phyloP scores from a whole-genome alignment of 805 yeast species.

The Ascoidea rubescens region DNA sequence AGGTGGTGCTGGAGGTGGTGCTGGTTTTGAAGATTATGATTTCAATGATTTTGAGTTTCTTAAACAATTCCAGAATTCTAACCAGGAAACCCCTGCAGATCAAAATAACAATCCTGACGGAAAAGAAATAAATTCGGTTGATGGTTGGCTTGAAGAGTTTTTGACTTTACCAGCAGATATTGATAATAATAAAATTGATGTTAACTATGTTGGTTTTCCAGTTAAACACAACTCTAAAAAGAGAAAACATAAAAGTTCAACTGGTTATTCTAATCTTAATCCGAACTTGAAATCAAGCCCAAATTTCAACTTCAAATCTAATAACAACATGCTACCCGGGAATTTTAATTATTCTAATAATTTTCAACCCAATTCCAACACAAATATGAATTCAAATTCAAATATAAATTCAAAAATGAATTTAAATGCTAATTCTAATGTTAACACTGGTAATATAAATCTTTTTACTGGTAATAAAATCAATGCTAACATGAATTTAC shows the following conservation, averaged over 20 bases:
- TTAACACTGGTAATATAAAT: background rate
- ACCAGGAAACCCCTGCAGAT: background rate
- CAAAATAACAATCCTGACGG: conserved; percentile 2
- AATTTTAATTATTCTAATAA: too few species aligned
- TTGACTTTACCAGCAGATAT: background rate
- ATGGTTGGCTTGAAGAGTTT: conserved; percentile 60
- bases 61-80: background rate
- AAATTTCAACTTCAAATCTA: too few species aligned
- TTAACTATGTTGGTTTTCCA: conserved; percentile 12
- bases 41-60: background rate
- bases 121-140: conserved; percentile 17
- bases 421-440: too few species aligned
- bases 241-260: conserved; percentile 10
- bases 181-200: conserved; percentile 16
- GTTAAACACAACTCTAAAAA: conserved; percentile 1
- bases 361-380: too few species aligned
- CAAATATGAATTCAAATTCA: too few species aligned
- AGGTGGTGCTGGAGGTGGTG: conserved; percentile 27
- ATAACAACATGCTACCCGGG: too few species aligned
- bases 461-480: too few species aligned
- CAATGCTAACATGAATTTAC: too few species aligned
- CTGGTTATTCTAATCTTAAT: conserved; percentile 12
- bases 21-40: conserved; percentile 17
- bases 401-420: too few species aligned
- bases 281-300: too few species aligned